Base-by-base conservation (phyloP, 495 filamentous ascomycete genomes). In the Echria macrotheca region DNA sequence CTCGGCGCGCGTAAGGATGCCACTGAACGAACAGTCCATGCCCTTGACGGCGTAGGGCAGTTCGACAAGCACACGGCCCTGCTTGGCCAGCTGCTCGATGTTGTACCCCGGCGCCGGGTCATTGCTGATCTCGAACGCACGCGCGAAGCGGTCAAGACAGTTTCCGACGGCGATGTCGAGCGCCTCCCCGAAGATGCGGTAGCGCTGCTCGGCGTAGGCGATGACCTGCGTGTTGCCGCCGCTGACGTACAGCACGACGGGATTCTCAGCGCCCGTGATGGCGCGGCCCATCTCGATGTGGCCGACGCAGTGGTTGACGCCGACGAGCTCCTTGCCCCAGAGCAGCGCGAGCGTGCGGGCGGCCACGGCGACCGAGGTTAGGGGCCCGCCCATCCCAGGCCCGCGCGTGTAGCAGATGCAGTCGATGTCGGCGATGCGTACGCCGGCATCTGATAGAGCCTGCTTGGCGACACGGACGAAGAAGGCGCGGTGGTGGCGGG, bases 141-240 rank as follows among this genome's bases (percentile, higher is more conserved):
- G 80, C 38, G 93, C 93, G 68, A 98, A 98, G 18, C 93, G 81
- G 68, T 98, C 93, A 15, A 98, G 80, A 68, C 93, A 98, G 68
- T 98, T 97, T 2, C 93, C 93, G 1, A 98, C 91, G 7, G 93
- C 93, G 53, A 98, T 96, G 61, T 98, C 93, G 17, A 98, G 82
- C 5, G 94, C 86, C 71, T 98, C 93, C 37, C 93, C 93, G 68
- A 98, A 98, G 63, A 98, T 97, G 17, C 93, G 85, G 71, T 98
- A 98, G 47, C 90, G 78, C 62, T 89, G 88, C 40, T 87, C 82
- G 38, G 88, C 87, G 73, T 97, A 98, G 24, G 93, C 93, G 56
- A 98, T 97, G 6, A 97, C 91, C 68, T 97, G 94, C 25, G 91
- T 96, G 73, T 98, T 98, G 45, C 93, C 93, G 47, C 93, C 93